These are phyloP conservation scores for Phaeosphaeria sp. DNA, from an alignment of 2,329 filamentous ascomycete genomes.

Conservation along the genomic window DNA sequence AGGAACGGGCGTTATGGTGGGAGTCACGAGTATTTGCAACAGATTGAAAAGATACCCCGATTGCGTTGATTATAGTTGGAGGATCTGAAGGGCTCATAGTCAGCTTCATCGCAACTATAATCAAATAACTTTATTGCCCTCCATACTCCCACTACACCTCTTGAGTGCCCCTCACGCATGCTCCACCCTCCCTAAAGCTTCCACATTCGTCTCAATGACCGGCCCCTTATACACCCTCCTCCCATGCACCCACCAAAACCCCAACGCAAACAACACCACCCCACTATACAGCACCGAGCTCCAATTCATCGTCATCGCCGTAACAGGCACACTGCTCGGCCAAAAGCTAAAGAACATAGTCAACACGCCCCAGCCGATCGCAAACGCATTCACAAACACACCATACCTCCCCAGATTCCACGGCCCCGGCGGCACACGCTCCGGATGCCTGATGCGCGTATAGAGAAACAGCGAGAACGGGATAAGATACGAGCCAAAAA, in stretches of 20 bases:
- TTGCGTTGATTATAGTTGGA: neutral
- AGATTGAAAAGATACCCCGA: conserved; percentile 6
- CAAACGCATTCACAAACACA: conserved; percentile 16
- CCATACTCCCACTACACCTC: neutral
- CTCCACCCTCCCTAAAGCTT: neutral
- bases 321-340: conserved; percentile 24
- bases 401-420: conserved; percentile 22
- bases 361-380: conserved; percentile 19
- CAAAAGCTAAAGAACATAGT: conserved; percentile 31
- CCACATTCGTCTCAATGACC: conserved; percentile 15
- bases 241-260: conserved; percentile 24
- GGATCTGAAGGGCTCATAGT: too few relatives aligned
- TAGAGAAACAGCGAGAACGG: conserved; percentile 19
- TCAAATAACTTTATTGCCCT: neutral
- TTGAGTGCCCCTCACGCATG: neutral
- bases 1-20: neutral
- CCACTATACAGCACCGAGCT: conserved; percentile 22
- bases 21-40: neutral
- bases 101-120: neutral
- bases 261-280: conserved; percentile 21
- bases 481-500: conserved; percentile 27
- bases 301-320: conserved; percentile 29
- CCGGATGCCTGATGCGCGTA: conserved; percentile 13
- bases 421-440: conserved; percentile 4
- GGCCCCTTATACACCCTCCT: conserved; percentile 23